Evolutionary conservation across 495 filamentous ascomycete species (phyloP), one percentile per base, ranked within the genome.

Genomic region (Bombardia bombarda): DNA sequence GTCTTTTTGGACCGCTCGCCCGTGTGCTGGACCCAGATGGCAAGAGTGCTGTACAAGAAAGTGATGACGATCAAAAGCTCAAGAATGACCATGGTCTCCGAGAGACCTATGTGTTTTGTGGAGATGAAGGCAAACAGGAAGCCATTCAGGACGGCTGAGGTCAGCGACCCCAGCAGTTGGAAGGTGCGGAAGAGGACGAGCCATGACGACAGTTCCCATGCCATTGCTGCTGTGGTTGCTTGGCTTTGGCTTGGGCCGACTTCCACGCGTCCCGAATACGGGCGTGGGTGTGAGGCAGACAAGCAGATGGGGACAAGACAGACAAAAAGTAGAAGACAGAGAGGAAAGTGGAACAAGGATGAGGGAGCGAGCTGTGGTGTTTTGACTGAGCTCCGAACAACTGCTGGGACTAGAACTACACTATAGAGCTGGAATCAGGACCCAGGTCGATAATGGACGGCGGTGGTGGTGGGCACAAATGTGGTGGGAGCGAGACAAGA

Each of bases 81-180:
- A 28, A 68, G 46, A 7, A 51, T 40, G 18, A 56, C 38, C 55
- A 66, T 61, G 19, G 42, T 43, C 3, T 47, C 30, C 6, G 64
- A 49, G 3, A 62, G 41, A 9, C 58, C 55, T 1, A 59, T 45
- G 0, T 43, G 40, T 7, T 56, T 50, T 17, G 4, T 14, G 37
- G 59, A 51, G 24, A 68, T 56, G 17, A 46, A 47, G 17, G 55
- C 53, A 3, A 65, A 49, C 22, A 66, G 34, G 45, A 63, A 68
- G 20, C 65, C 63, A 34, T 71, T 68, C 40, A 65, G 45, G 16
- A 40, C 49, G 16, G 49, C 48, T 12, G 53, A 56, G 1, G 51
- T 38, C 12, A 68, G 43, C 17, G 56, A 48, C 2, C 46, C 57
- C 23, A 50, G 12, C 17, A 63, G 36, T 50, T 68, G 64, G 31